These are phyloP conservation scores for Ceratopteris richardii DNA, from an alignment of 75 land plant species.

Conservation along the genomic window DNA sequence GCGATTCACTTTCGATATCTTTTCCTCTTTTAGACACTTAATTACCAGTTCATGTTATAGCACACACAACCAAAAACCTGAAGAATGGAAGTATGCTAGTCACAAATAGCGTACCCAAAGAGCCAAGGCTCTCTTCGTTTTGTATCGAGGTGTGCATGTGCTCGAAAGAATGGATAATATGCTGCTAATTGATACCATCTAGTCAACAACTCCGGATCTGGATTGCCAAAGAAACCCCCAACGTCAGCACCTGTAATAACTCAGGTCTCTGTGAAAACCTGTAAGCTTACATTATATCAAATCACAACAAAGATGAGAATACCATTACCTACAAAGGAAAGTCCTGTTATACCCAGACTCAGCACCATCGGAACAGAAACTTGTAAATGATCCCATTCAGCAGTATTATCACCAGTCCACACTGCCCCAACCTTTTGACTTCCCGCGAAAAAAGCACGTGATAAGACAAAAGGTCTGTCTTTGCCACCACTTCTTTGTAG, in stretches of 20 bases:
- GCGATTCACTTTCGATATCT: no score
- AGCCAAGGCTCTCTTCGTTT: constrained; percentile 97
- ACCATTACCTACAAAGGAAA: constrained; percentile 75
- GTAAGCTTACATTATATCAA: not conserved
- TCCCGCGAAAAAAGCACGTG: constrained; percentile 92
- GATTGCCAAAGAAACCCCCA: constrained; percentile 98
- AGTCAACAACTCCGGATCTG: constrained; percentile 82
- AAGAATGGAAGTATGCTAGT: no score
- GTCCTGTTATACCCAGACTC: constrained; percentile 88
- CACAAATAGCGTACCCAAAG: no score
- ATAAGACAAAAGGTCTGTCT: constrained; percentile 92
- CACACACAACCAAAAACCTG: no score
- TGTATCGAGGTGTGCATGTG: constrained; percentile 95
- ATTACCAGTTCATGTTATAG: no score
- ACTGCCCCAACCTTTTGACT: constrained; percentile 87
- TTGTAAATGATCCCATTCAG: constrained; percentile 90
- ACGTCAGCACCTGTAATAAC: constrained; percentile 84
- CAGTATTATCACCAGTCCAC: constrained; percentile 98
- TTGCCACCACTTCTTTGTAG: constrained; percentile 72
- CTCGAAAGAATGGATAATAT: constrained; percentile 95
- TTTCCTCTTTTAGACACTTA: no score
- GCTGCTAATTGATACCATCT: constrained; percentile 99
- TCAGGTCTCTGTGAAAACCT: not conserved
- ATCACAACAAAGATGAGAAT: not conserved
- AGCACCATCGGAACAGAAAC: constrained; percentile 94